phyloP scores from a whole-genome alignment of 257 asterid species.

The Capsicum chinense region DNA sequence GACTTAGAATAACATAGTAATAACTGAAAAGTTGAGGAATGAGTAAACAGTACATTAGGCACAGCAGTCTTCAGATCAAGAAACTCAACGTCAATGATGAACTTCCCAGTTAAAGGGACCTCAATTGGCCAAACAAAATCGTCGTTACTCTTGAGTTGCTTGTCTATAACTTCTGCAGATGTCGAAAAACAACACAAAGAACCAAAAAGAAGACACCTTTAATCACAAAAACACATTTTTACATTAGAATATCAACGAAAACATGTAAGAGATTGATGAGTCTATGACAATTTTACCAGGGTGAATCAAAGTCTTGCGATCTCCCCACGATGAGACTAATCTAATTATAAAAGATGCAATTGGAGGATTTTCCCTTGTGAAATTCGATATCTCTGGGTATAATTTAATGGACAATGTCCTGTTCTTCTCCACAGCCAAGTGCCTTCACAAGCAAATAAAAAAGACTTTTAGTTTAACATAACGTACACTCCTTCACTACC shows the following conservation, averaged over 20 bases:
- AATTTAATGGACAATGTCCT: conserved; percentile 64
- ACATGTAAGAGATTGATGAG: not conserved
- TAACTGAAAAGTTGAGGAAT: not conserved
- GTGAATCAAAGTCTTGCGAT: conserved; percentile 78
- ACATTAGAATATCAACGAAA: not conserved
- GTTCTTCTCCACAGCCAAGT: conserved; percentile 85
- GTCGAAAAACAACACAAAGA: not conserved
- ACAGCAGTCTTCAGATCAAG: conserved; percentile 81
- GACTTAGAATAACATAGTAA: conserved; percentile 3
- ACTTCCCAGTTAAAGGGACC: conserved; percentile 78
- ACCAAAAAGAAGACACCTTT: not conserved
- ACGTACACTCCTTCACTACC: not conserved
- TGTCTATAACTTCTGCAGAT: conserved; percentile 71
- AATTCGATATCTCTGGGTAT: conserved; percentile 77
- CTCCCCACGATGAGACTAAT: conserved; percentile 74
- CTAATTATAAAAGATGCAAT: conserved; percentile 77
- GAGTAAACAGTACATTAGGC: conserved; percentile 54
- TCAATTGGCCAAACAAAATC: conserved; percentile 84
- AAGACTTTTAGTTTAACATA: not conserved
- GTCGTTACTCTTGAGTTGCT: conserved; percentile 77
- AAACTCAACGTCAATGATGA: conserved; percentile 90
- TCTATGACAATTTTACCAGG: conserved; percentile 54
- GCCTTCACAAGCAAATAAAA: conserved; percentile 57
- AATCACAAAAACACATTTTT: not conserved
- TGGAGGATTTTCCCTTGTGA: conserved; percentile 81